Base-by-base conservation (phyloP, 2,329 filamentous ascomycete genomes). In the Cladorrhinum sp. region DNA sequence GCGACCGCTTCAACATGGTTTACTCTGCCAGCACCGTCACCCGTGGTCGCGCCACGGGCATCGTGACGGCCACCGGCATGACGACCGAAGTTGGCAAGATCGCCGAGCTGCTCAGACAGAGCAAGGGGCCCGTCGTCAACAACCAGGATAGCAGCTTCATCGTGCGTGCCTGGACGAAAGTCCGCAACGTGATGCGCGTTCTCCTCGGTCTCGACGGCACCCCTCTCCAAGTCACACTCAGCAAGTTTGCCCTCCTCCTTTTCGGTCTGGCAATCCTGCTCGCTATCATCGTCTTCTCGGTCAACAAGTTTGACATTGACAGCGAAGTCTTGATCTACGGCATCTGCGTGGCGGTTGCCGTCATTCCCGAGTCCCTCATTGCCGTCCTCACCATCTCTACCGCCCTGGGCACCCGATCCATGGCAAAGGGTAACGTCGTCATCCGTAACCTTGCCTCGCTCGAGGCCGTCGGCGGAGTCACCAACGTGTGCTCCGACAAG, bases 11-110 rank as follows among this genome's bases (percentile, higher is more conserved):
- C 67, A 91, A 91, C 71, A 83, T 91, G 73, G 84, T 84, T 46
- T 91, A 88, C 73, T 88, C 86, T 59, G 87, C 86, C 60, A 89
- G 86, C 64, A 88, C 85, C n/a, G 82, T 91, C 67, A 89, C 87
- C 2, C 85, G 86, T 62, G 88, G 89, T 55, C 84, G 88, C 60
- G 88, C 84, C 53, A 86, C 79, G 12, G 88, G 88, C 62, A 83
- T 91, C 57, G 87, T 91, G 53, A 82, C 87, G 55, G 81, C 84
- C 28, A 89, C 85, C n/a, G 88, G 85, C 49, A 90, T 84, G 81
- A 70, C 75, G 64, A 85, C 82, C 24, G 81, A 85, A 70, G 80
- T 86, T 51, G 83, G 83, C 64, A 79, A 78, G 62, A 84, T 86
- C 62, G 83, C 83, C n/a, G 76, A 70, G 62, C 74, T 82, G 63